Percentiles rank a stretch among this genome's conserved stretches.
Conservation (phyloP, 179 eudicot genomes). For the Amaranthus tricolor region DNA sequence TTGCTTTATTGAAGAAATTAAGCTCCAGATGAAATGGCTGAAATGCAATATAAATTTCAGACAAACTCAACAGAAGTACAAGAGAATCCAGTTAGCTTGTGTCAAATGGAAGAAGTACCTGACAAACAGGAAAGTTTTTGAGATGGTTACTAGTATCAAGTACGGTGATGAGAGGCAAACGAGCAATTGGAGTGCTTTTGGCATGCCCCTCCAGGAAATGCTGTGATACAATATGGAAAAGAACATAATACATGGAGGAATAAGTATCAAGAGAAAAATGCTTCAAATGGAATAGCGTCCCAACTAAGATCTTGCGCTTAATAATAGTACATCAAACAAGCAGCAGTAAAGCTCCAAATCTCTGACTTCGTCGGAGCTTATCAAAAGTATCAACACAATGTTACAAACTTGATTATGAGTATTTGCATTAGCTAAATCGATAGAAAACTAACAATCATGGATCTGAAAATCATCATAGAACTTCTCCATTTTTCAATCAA, state of each 20-base stretch:
- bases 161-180: slow-evolving; percentile 85
- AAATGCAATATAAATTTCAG: slow-evolving; percentile 21
- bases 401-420: neutral
- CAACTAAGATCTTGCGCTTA: neutral
- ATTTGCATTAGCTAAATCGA: neutral
- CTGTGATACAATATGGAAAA: slow-evolving; percentile 32
- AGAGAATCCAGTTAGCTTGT: neutral
- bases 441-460: neutral
- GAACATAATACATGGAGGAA: neutral
- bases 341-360: neutral
- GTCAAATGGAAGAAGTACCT: slow-evolving; percentile 47
- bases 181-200: slow-evolving; percentile 82
- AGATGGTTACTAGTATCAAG: slow-evolving; percentile 68
- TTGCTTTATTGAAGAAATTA: slow-evolving; percentile 83
- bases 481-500: neutral
- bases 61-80: slow-evolving; percentile 8
- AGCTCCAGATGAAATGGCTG: slow-evolving; percentile 96
- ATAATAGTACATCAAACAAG: neutral
- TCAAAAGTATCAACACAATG: neutral
- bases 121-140: slow-evolving; percentile 84
- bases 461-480: neutral
- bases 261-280: neutral
- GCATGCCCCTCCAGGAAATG: slow-evolving; percentile 99
- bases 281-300: neutral
- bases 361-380: neutral